Conservation (phyloP, 78 protist genomes). For the Chrysochromulina parva region DNA sequence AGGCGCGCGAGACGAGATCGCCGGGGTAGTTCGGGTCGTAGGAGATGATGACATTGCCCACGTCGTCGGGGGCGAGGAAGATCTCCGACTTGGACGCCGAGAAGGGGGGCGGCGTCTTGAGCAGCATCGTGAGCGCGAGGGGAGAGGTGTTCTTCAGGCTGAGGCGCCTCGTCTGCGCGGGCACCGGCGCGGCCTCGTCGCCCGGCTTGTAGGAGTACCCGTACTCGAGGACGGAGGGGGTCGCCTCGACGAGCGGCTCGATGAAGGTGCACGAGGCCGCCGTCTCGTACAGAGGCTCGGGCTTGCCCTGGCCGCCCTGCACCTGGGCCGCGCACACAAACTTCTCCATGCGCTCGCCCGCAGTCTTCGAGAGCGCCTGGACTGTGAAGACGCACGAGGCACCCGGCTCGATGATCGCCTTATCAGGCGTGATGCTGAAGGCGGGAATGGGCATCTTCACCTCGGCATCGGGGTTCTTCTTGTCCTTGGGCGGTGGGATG, state of each 20-base stretch:
- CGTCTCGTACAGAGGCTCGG: constrained; percentile 22
- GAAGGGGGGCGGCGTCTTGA: constrained; percentile 53
- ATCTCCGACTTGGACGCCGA: constrained; percentile 36
- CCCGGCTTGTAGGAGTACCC: not conserved
- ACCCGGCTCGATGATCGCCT: not conserved
- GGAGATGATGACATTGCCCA: constrained; percentile 5
- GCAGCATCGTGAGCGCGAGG: constrained; percentile 47
- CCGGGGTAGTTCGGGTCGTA: constrained; percentile 47
- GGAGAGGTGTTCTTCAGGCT: constrained; percentile 43
- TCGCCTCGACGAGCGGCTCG: constrained; percentile 42
- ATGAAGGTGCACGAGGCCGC: constrained; percentile 35
- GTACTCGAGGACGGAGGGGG: constrained; percentile 6
- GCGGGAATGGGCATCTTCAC: not conserved
- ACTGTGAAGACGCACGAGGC: not conserved
- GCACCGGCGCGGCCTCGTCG: not conserved
- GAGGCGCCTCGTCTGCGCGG: not conserved
- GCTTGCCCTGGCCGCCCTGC: not conserved
- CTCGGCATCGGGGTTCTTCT: not conserved
- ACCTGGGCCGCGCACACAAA: constrained; percentile 7
- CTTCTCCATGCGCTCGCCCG: constrained; percentile 27
- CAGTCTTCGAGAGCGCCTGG: constrained; percentile 7
- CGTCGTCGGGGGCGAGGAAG: constrained; percentile 32
- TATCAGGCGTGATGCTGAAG: not conserved
- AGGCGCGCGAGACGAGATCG: constrained; percentile 40
- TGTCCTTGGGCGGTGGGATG: not conserved